Conservation (phyloP, 257 asterid genomes). For the Solanum sitiens region DNA sequence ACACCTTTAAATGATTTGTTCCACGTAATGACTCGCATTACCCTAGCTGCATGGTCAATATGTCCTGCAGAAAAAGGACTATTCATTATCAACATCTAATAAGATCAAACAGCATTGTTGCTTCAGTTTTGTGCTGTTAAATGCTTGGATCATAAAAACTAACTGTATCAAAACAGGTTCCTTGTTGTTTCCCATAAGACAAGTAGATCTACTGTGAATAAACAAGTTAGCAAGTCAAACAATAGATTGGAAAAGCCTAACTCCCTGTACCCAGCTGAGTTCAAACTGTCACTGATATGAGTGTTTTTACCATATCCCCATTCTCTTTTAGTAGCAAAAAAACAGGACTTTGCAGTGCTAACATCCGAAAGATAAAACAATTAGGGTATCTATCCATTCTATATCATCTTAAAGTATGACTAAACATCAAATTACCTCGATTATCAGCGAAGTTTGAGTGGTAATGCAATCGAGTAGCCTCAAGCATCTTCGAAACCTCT, state of each 20-base stretch:
- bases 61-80: conserved; percentile 52
- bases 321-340: neutral
- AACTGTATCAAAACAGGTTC: neutral
- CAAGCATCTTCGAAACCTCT: conserved; percentile 89
- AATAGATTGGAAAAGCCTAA: neutral
- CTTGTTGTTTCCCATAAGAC: neutral
- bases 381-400: neutral
- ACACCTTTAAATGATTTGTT: conserved; percentile 75
- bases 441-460: conserved; percentile 93
- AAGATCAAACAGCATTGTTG: neutral
- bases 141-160: neutral
- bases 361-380: neutral
- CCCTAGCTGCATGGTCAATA: conserved; percentile 91
- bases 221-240: neutral
- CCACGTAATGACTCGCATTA: conserved; percentile 97
- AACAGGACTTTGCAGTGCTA: neutral
- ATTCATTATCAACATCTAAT: neutral
- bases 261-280: neutral
- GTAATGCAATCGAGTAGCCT: conserved; percentile 89
- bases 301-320: neutral
- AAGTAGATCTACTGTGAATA: neutral
- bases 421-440: conserved; percentile 48
- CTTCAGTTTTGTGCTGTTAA: neutral
- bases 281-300: neutral
- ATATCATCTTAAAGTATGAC: neutral